These are phyloP conservation scores for Wickerhamiella brachini DNA, from an alignment of 805 yeast genomes.

Conservation along the genomic window DNA sequence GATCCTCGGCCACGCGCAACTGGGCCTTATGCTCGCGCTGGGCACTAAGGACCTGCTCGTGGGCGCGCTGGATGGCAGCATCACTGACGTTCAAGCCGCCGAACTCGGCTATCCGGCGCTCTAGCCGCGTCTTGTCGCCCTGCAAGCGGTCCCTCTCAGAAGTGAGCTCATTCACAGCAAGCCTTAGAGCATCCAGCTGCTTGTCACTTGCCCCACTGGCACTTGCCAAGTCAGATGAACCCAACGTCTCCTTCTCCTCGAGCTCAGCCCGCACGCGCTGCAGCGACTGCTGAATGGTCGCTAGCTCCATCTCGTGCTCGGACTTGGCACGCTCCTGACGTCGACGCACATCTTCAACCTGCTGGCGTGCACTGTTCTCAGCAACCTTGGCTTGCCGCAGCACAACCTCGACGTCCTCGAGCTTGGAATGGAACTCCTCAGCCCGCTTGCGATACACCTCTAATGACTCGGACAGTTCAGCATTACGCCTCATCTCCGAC, in stretches of 20 bases:
- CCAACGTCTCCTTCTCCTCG: background rate
- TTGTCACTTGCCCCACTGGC: background rate
- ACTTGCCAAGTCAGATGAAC: background rate
- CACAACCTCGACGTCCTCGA: constrained; percentile 69
- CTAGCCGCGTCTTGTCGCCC: constrained; percentile 35
- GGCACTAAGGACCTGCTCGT: constrained; percentile 27
- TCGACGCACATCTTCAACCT: constrained; percentile 18
- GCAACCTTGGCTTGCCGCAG: constrained; percentile 48
- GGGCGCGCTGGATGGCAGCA: constrained; percentile 13
- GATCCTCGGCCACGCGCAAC: constrained; percentile 16
- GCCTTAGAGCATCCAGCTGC: constrained; percentile 44
- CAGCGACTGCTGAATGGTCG: constrained; percentile 1
- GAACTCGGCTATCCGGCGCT: constrained; percentile 31
- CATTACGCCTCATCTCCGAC: constrained; percentile 40
- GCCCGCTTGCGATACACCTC: constrained; percentile 57
- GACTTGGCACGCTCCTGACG: constrained; percentile 7
- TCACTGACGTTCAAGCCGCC: constrained; percentile 28
- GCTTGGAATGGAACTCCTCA: constrained; percentile 55
- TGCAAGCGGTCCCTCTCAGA: constrained; percentile 50
- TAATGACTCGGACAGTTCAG: constrained; percentile 39
- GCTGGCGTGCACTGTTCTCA: constrained; percentile 39
- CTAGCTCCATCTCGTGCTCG: constrained; percentile 8
- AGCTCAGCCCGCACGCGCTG: background rate
- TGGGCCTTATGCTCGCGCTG: constrained; percentile 14
- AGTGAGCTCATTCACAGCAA: constrained; percentile 45